phyloP scores from a whole-genome alignment of 2,329 filamentous ascomycete genomes.

The Neonectria ditissima region DNA sequence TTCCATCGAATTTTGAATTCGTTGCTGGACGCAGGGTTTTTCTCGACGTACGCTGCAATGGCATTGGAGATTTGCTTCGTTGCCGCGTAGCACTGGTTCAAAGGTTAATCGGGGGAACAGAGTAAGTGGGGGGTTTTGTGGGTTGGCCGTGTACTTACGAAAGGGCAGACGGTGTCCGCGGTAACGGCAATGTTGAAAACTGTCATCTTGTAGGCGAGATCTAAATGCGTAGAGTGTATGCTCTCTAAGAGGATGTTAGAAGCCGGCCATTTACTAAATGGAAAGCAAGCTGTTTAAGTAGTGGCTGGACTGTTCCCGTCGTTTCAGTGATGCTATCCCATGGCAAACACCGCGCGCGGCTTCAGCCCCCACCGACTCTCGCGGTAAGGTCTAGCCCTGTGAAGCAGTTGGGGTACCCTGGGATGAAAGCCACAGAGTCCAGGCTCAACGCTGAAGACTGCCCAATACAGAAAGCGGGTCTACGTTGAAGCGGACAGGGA shows the following conservation, averaged over 20 bases:
- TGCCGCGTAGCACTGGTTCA: neutral
- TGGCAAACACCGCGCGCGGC: no score
- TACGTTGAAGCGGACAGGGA: no score
- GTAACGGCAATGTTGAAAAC: neutral
- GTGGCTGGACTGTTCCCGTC: no score
- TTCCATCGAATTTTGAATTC: neutral
- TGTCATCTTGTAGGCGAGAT: neutral
- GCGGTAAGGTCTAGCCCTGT: no score
- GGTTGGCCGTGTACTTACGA: neutral
- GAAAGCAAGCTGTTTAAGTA: no score
- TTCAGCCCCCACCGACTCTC: no score
- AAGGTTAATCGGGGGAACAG: neutral
- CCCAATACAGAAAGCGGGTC: no score
- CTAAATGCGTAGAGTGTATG: neutral
- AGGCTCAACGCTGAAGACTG: no score
- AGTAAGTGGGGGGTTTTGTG: neutral
- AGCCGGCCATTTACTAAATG: no score
- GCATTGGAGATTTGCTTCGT: neutral
- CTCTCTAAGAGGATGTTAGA: neutral
- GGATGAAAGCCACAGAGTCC: no score
- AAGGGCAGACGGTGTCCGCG: neutral
- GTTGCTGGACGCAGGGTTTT: neutral
- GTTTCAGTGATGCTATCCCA: no score
- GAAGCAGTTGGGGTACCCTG: no score
- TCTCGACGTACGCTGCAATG: neutral